A percentile compares a stretch with the other conserved stretches of the same genome.
Conservation (phyloP, 495 filamentous ascomycete genomes). For the Beverwykella pulmonaria region DNA sequence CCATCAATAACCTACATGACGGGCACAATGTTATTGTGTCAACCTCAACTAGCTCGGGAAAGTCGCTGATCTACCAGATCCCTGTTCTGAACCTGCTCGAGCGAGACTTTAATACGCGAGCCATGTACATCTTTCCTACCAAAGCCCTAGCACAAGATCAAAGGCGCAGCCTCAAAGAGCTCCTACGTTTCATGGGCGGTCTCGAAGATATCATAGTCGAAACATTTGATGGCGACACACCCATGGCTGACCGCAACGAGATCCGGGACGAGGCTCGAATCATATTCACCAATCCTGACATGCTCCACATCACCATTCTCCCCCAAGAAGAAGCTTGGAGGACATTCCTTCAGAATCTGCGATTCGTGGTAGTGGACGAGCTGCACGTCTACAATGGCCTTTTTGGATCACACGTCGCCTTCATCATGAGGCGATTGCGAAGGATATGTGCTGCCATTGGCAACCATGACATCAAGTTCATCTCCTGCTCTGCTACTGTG, state of each 20-base stretch:
- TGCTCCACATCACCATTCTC: constrained; percentile 93
- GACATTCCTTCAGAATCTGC: constrained; percentile 82
- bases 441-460: constrained; percentile 90
- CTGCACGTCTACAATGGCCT: constrained; percentile 96
- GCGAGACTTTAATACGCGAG: constrained; percentile 70
- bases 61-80: constrained; percentile 94
- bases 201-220: constrained; percentile 80
- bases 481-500: constrained; percentile 96
- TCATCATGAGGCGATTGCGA: constrained; percentile 89
- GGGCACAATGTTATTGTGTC: constrained; percentile 88
- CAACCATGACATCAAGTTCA: constrained; percentile 85
- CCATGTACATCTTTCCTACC: constrained; percentile 98
- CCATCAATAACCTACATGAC: constrained; percentile 84
- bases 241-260: constrained; percentile 71
- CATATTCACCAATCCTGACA: constrained; percentile 98
- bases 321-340: constrained; percentile 91
- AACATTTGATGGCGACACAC: constrained; percentile 95
- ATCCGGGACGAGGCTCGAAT: constrained; percentile 89
- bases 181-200: constrained; percentile 76
- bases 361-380: constrained; percentile 80
- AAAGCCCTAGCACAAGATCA: constrained; percentile 98
- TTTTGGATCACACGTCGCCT: constrained; percentile 90
- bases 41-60: constrained; percentile 94
- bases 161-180: constrained; percentile 79
- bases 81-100: constrained; percentile 90